Evolutionary conservation across 2,329 filamentous ascomycete genomes (phyloP), one percentile per base, ranked within the genome.

Genomic region (Cordyceps farinosa): DNA sequence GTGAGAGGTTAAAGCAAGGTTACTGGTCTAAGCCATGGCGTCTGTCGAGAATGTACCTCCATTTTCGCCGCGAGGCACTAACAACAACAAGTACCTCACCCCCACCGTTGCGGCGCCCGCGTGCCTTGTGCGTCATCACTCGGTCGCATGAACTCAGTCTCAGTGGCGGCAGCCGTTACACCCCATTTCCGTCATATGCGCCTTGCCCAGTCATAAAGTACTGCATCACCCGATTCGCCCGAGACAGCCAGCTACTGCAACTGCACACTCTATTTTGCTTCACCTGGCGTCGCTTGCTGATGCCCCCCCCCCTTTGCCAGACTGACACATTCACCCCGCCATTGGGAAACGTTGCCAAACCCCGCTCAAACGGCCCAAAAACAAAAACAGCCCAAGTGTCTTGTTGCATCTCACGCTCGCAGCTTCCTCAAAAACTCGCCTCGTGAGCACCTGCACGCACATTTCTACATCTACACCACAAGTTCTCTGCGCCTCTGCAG

Each of bases 51-150:
- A 38, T 32, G 59, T 55, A 61, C 59, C n/a, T 54, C 3, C 9
- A 10, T 29, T 40, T 55, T 22, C 0, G 50, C 42, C 4, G 9
- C 8, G 2, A 4, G 6, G 4, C 7, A 3, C 42, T 5, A 36
- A 13, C 17, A 15, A 29, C 3, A 1, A 1, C 10, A 61, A 40
- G 59, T 61, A 61, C 50, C 40, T 54, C 58, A 30, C 59, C 34
- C 22, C 30, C 59, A 42, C 51, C 22, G 17, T 27, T 30, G 40
- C 40, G 42, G 13, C 27, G 32, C 52, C 53, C 61, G 36, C 61
- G 61, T 63, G 61, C 61, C 61, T 53, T 36, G 44, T 57, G 61
- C 61, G 61, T 63, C 61, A 63, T 63, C 38, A 36, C 45, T 58
- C n/a, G 55, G 29, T 47, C 29, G 47, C 52, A 32, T 55, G 60